Conservation (phyloP, 148 eudicot genomes). For the Cornus controversa region DNA sequence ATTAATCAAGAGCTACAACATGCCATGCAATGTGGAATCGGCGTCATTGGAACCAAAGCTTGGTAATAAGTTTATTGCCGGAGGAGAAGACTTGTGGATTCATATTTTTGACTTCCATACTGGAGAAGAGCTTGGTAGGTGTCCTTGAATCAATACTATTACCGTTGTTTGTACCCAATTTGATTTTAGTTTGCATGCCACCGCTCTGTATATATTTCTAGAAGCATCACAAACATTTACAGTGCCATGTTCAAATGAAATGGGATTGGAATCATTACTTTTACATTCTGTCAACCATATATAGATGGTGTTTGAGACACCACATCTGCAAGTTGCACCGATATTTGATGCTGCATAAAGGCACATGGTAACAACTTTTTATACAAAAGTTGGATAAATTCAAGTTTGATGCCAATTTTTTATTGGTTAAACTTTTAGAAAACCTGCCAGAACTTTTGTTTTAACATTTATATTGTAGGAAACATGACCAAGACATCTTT, state of each 20-base stretch:
- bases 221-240: not conserved
- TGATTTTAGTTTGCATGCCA: not conserved
- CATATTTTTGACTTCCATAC: constrained; percentile 86
- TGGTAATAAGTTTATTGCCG: constrained; percentile 88
- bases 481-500: too few relatives aligned
- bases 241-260: not conserved
- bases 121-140: constrained; percentile 78
- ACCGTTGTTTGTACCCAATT: not conserved
- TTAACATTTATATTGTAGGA: too few relatives aligned
- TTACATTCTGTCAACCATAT: not conserved
- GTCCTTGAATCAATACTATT: not conserved
- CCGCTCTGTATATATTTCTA: not conserved
- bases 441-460: not conserved
- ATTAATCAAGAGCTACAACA: constrained; percentile 77
- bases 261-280: not conserved
- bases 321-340: not conserved
- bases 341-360: not conserved
- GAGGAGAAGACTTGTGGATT: constrained; percentile 98
- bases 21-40: constrained; percentile 86
- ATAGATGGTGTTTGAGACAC: not conserved
- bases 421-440: too few relatives aligned
- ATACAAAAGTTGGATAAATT: not conserved
- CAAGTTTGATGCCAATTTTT: not conserved
- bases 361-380: not conserved
- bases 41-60: constrained; percentile 89